phyloP scores from a whole-genome alignment of 2,329 filamentous ascomycete genomes.

The Tympanopsis confertula region DNA sequence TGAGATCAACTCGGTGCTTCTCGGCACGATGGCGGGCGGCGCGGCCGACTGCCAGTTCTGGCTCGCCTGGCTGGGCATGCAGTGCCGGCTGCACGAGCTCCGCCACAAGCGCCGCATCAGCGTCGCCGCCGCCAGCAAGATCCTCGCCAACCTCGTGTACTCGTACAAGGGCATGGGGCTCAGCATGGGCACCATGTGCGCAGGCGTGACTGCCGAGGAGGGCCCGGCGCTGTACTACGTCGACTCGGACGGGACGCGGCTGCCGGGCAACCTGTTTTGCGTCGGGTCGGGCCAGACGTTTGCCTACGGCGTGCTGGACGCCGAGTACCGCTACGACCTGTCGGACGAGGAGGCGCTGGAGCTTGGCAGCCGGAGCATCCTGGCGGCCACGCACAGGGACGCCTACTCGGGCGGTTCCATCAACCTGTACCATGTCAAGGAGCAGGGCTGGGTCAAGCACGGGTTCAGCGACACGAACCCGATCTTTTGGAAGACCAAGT shows the following conservation, averaged over 20 bases:
- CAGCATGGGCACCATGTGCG: constrained; percentile 99
- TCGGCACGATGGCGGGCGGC: constrained; percentile 97
- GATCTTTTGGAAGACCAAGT: constrained; percentile 98
- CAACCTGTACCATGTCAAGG: constrained; percentile 98
- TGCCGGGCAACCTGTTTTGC: constrained; percentile 92
- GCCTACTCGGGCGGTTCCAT: constrained; percentile 98
- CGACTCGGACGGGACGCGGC: constrained; percentile 87
- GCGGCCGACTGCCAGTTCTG: constrained; percentile 99
- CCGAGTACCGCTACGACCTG: constrained; percentile 86
- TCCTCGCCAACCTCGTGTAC: constrained; percentile 96
- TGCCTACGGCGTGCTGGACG: constrained; percentile 93
- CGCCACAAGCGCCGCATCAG: constrained; percentile 98
- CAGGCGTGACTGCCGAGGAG: constrained; percentile 88
- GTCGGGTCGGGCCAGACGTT: constrained; percentile 98
- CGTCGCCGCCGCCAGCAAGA: constrained; percentile 93
- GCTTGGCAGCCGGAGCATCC: constrained; percentile 80
- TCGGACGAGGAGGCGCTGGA: constrained; percentile 79
- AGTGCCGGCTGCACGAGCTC: constrained; percentile 97
- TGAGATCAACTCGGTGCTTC: constrained; percentile 86
- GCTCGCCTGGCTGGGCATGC: constrained; percentile 97
- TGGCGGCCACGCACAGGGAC: constrained; percentile 92
- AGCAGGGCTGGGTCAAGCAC: constrained; percentile 97
- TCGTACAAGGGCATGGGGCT: constrained; percentile 97
- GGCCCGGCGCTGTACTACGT: constrained; percentile 98
- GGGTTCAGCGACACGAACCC: constrained; percentile 97